These are phyloP conservation scores for Penicillium rolfsii DNA, from an alignment of 2,329 filamentous ascomycete species.

Conservation along the genomic window DNA sequence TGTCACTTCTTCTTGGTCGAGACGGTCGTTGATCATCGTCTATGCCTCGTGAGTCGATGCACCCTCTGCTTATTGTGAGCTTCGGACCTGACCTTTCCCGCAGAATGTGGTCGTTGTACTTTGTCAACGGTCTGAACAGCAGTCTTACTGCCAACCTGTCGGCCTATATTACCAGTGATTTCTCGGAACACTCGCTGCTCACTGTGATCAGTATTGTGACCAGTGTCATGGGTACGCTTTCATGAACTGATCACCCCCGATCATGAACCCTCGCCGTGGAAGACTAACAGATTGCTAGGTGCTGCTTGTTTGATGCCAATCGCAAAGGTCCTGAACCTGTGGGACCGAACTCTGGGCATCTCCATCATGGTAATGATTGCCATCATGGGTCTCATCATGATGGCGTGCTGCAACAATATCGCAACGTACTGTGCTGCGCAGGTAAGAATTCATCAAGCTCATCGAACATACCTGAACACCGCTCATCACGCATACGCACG, in stretches of 20 bases:
- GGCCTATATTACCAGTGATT: conserved; percentile 58
- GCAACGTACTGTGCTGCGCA: conserved; percentile 65
- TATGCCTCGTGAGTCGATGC: conserved; percentile 59
- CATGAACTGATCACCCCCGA: neutral
- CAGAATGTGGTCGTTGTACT: conserved; percentile 51
- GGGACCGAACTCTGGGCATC: conserved; percentile 63
- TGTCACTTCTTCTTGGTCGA: conserved; percentile 41
- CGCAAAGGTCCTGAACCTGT: conserved; percentile 66
- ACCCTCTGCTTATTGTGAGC: conserved; percentile 49
- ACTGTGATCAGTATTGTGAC: conserved; percentile 60
- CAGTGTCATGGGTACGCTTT: conserved; percentile 55
- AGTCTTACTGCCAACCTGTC: conserved; percentile 46
- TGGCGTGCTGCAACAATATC: conserved; percentile 63
- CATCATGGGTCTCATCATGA: conserved; percentile 59
- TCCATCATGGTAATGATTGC: conserved; percentile 52
- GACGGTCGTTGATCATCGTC: conserved; percentile 41
- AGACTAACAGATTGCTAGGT: neutral
- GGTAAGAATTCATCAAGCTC: conserved; percentile 37
- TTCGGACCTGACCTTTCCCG: neutral
- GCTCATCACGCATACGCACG: conserved; percentile 56
- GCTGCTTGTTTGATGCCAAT: conserved; percentile 59
- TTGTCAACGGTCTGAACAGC: conserved; percentile 46
- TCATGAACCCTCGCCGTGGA: neutral
- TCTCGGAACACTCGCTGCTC: conserved; percentile 57
- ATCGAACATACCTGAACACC: neutral